Base-by-base conservation (phyloP, 345 rosid species). In the Kandelia obovata region DNA sequence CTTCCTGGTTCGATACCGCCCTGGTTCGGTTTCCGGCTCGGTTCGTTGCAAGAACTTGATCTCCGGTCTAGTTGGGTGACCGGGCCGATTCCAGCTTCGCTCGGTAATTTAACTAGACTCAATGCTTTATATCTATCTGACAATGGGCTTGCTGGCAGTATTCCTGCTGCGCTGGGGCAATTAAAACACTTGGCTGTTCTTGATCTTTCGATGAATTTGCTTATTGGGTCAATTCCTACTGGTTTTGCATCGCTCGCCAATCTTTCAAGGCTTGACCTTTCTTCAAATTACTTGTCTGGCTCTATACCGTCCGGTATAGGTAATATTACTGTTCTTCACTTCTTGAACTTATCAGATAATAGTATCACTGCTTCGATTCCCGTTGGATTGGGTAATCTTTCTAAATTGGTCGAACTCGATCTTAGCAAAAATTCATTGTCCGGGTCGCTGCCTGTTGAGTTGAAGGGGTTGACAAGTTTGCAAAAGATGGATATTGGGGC, bases 1-100 rank as follows among this genome's bases (percentile, higher is more conserved):
- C 76, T 76, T 26, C 76, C 73, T 2, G 80, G 80, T 35, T n/a
- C 76, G 0, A 76, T 76, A 26, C 80, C 76, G 56, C 43, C 37
- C 4, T 76, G 66, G 79, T 67, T 76, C 5, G 80, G 80, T 13
- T 9, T 6, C 65, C 32, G 11, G 56, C 60, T 76, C 13, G 61
- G 58, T 49, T 72, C 76, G 2, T 61, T 71, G 56, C 65, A 30
- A 31, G 76, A 71, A 3, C 72, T 76, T 8, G 80, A 76, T 67
- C 76, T 76, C 70, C 76, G 73, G 69, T 71, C 64, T 26, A 55
- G 62, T 62, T 67, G 70, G 27, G 76, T 76, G 27, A 25, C 37
- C 21, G 80, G 80, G 34, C 17, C 72, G 26, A 67, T 76, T 58
- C 80, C 80, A 2, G 53, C 19, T 58, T 71, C 80, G 7, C 56